Conservation (phyloP, 768 basidiomycete genomes). For the Butyriboletus loyo region DNA sequence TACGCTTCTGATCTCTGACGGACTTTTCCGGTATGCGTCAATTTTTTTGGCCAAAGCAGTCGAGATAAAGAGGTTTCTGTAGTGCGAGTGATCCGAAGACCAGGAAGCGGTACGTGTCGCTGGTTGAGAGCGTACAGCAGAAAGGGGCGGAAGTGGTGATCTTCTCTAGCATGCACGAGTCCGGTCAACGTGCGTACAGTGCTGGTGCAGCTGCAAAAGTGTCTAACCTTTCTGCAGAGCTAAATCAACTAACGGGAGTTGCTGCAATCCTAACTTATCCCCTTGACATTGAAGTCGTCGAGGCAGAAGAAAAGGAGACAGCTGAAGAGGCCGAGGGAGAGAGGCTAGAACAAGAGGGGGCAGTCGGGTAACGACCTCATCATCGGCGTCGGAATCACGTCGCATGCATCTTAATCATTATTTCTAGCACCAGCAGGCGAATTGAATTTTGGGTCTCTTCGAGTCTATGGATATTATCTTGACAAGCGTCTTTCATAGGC, state of each 20-base stretch:
- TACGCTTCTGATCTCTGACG: constrained; percentile 91
- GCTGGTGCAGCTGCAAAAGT: not conserved
- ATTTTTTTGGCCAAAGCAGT: not conserved
- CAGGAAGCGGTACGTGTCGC: constrained; percentile 78
- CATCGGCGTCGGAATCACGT: not conserved
- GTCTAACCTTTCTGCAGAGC: constrained; percentile 49
- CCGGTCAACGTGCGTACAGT: constrained; percentile 80
- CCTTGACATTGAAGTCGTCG: constrained; percentile 91
- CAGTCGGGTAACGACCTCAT: not conserved
- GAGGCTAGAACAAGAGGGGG: constrained; percentile 9
- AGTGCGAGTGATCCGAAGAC: constrained; percentile 78
- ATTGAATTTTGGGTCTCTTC: not conserved
- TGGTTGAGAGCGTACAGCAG: constrained; percentile 85
- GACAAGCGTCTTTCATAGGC: constrained; percentile 70
- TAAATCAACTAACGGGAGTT: constrained; percentile 94
- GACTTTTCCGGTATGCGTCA: constrained; percentile 74
- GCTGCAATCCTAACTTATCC: constrained; percentile 97
- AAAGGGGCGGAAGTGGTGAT: constrained; percentile 93
- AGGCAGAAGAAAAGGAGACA: constrained; percentile 84
- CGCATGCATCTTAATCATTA: not conserved
- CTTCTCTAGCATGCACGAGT: constrained; percentile 99
- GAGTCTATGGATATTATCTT: constrained; percentile 1
- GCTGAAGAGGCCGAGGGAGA: constrained; percentile 39
- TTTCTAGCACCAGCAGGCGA: not conserved
- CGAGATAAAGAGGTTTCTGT: not conserved